Conservation (phyloP, 345 rosid genomes). For the Trapa bicornis region DNA sequence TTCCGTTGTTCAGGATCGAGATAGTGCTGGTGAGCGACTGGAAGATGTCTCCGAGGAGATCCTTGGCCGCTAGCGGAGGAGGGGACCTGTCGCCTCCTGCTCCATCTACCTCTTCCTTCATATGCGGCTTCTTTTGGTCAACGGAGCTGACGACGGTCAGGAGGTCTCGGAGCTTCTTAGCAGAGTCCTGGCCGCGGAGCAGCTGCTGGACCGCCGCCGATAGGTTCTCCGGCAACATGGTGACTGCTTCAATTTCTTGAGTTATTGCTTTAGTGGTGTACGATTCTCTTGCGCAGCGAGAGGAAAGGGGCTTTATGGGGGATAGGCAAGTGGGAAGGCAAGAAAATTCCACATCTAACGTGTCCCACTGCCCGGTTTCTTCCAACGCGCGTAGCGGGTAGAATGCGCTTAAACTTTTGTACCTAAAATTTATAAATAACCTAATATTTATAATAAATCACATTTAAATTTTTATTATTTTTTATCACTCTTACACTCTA, state of each 20-base stretch:
- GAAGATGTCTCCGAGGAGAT: conserved; percentile 13
- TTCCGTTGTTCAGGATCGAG: conserved; percentile 6
- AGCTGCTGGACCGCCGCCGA: conserved; percentile 17
- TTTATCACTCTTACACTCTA: neutral
- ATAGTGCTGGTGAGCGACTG: conserved; percentile 15
- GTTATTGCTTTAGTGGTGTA: neutral
- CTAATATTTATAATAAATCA: too few relatives aligned
- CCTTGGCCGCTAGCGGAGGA: neutral
- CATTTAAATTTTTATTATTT: too few relatives aligned
- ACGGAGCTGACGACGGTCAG: neutral
- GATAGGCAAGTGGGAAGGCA: conserved; percentile 2
- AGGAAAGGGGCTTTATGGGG: neutral
- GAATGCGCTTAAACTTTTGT: neutral
- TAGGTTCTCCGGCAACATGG: neutral
- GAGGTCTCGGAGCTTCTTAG: conserved; percentile 9
- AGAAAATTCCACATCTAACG: conserved; percentile 3
- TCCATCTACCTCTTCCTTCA: neutral
- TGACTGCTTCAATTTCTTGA: neutral
- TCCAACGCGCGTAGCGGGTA: conserved; percentile 1
- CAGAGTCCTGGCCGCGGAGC: conserved; percentile 15
- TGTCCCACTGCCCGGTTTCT: neutral
- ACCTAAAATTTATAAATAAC: neutral
- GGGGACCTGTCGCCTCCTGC: neutral
- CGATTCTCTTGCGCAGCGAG: neutral
- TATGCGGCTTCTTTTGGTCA: neutral